Evolutionary conservation across 164 flowering plant genomes (phyloP), one percentile per base, ranked within the genome.

Genomic region (Piper betle): DNA sequence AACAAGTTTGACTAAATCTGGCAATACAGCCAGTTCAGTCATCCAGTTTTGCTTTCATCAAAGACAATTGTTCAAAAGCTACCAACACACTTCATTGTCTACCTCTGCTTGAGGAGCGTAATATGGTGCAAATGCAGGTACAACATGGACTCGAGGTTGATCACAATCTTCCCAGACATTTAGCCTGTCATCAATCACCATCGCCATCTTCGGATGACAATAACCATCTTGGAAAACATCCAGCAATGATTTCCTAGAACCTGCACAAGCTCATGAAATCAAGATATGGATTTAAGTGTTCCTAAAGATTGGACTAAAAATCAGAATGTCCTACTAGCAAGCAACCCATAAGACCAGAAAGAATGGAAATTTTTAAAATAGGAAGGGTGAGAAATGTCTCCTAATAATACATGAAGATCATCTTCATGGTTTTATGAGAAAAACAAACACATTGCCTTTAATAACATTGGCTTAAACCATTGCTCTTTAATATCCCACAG

Each of bases 21-120:
- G 33, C 33, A 25, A 25, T 25, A 25, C 2, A 2, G 33, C 33
- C 33, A 25, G 33, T 25, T 25, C 2, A 2, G 33, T 2, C 33
- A 25, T 0, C 2, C 33, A 46, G 0, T 46, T 15, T 10, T 46
- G 12, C 15, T 15, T 15, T 46, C 6, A 9, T 1, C 15, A 10
- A 46, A 10, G 15, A 46, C 37, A 10, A 6, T 18, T 54, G 2
- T 6, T 17, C 25, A 4, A 54, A 3, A 9, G 18, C 16, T 2
- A 55, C 52, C 8, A 37, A 33, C 17, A 40, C 19, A 3, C 5
- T 66, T 53, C 50, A 64, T 68, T 1, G 19, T 4, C 39, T 81
- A 91, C 99, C 99, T 94, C 99, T 50, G 97, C 99, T 64, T 83
- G 96, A 63, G 99, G 99, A 74, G 99, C 96, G 80, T 81, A 88